phyloP scores from a whole-genome alignment of 768 basidiomycete genomes.

The Xerocomellus chrysenteron region DNA sequence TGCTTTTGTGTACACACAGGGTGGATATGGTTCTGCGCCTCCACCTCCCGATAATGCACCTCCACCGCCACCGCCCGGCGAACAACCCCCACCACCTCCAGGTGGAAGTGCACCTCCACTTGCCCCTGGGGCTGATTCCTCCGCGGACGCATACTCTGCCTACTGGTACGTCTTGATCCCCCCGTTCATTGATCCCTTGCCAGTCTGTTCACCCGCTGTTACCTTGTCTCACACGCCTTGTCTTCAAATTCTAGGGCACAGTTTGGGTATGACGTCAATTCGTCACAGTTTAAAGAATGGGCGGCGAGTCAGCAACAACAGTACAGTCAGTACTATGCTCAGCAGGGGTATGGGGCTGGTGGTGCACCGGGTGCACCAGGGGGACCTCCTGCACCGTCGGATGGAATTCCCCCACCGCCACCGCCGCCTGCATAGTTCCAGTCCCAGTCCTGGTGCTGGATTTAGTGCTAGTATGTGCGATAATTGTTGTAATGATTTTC shows the following conservation, averaged over 20 bases:
- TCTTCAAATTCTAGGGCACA: slow-evolving; percentile 55
- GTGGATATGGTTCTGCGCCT: slow-evolving; percentile 37
- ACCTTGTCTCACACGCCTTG: not conserved
- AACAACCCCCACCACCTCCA: slow-evolving; percentile 55
- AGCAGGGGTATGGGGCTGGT: slow-evolving; percentile 46
- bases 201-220: not conserved
- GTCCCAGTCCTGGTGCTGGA: not conserved
- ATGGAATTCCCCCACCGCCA: slow-evolving; percentile 15
- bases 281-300: slow-evolving; percentile 80
- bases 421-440: slow-evolving; percentile 26
- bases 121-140: slow-evolving; percentile 43
- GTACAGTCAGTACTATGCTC: slow-evolving; percentile 72
- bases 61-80: slow-evolving; percentile 50
- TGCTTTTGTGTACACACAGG: slow-evolving; percentile 22
- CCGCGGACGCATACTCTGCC: slow-evolving; percentile 54
- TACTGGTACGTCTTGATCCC: slow-evolving; percentile 51
- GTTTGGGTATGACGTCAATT: slow-evolving; percentile 85
- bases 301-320: slow-evolving; percentile 62
- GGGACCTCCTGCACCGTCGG: slow-evolving; percentile 28
- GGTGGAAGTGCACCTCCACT: slow-evolving; percentile 42
- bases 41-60: slow-evolving; percentile 35
- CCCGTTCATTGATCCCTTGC: not conserved
- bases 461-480: not conserved
- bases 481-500: slow-evolving; percentile 21
- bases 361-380: slow-evolving; percentile 10